Evolutionary conservation across 2,329 filamentous ascomycete species (phyloP).

Genomic region (Colletotrichum cereale): DNA sequence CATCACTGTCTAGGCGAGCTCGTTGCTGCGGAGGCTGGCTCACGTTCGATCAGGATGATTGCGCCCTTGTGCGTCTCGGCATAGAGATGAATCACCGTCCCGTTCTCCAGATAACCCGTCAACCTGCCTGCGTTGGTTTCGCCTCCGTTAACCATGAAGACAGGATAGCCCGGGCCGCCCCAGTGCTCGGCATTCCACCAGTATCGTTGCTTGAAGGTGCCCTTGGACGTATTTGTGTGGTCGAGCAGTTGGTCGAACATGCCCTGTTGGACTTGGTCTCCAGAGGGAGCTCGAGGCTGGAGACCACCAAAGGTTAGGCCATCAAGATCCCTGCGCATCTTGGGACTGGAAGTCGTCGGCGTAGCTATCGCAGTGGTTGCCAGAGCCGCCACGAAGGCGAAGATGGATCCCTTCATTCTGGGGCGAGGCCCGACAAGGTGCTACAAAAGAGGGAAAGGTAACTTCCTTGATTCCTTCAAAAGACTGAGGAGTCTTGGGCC

Average conservation of each 20-base stretch:
- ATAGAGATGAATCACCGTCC: constrained; percentile 18
- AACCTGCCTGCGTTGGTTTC: constrained; percentile 8
- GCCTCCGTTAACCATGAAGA: constrained; percentile 35
- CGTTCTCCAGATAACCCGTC: constrained; percentile 15
- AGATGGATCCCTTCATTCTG: constrained; percentile 11
- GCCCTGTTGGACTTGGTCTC: constrained; percentile 4
- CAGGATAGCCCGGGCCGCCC: constrained; percentile 25
- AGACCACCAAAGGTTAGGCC: constrained; percentile 3
- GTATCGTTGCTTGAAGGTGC: constrained; percentile 33
- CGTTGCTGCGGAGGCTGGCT: not conserved
- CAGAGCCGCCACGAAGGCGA: constrained; percentile 1
- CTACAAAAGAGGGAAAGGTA: not conserved
- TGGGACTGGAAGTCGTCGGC: not conserved
- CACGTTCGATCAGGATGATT: constrained; percentile 33
- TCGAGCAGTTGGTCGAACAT: constrained; percentile 33
- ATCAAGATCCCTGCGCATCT: not conserved
- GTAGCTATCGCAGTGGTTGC: constrained; percentile 1
- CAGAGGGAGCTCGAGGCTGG: not conserved
- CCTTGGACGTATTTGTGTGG: constrained; percentile 31
- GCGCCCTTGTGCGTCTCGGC: constrained; percentile 32
- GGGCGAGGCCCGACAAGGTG: not conserved
- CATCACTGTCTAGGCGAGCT: not conserved
- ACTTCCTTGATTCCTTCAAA: not conserved
- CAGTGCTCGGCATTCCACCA: constrained; percentile 36
- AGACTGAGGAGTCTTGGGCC: not conserved